Conservation (phyloP, 2,329 filamentous ascomycete species). For the Hymenoscyphus fraxineus region DNA sequence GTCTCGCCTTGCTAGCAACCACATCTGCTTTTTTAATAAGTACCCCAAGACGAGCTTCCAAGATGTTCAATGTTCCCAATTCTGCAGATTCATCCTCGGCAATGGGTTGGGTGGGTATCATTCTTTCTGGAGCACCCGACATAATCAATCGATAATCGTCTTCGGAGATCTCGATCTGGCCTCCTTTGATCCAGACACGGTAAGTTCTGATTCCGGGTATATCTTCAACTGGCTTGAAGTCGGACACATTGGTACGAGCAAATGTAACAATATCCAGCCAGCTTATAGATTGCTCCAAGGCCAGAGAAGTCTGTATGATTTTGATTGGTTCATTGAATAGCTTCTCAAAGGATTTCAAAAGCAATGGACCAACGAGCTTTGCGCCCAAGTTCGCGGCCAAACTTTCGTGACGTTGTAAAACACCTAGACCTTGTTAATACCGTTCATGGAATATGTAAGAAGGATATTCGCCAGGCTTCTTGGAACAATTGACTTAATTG, state of each 20-base stretch:
- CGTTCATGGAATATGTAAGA: no score
- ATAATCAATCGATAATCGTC: conserved; percentile 84
- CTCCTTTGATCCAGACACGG: conserved; percentile 77
- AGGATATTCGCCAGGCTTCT: not conserved
- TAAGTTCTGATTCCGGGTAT: conserved; percentile 69
- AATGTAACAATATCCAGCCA: conserved; percentile 88
- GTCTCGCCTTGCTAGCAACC: conserved; percentile 67
- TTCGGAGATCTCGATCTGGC: conserved; percentile 79
- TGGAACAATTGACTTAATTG: not conserved
- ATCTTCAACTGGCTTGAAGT: conserved; percentile 69
- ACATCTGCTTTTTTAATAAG: conserved; percentile 77
- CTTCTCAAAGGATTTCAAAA: conserved; percentile 82
- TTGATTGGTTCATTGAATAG: conserved; percentile 78
- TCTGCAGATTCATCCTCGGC: conserved; percentile 85
- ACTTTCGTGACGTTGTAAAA: conserved; percentile 80
- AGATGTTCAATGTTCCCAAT: conserved; percentile 75
- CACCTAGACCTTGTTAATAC: conserved; percentile 45
- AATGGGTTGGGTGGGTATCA: conserved; percentile 76
- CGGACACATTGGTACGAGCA: conserved; percentile 72
- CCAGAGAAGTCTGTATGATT: conserved; percentile 40
- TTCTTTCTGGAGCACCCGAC: conserved; percentile 76
- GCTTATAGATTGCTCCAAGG: conserved; percentile 59
- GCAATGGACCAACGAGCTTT: conserved; percentile 73
- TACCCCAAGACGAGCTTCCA: conserved; percentile 72
- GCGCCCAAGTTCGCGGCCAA: conserved; percentile 82